Conservation (phyloP, 371 early-diverging fungal species). For the Gilbertella persicaria region DNA sequence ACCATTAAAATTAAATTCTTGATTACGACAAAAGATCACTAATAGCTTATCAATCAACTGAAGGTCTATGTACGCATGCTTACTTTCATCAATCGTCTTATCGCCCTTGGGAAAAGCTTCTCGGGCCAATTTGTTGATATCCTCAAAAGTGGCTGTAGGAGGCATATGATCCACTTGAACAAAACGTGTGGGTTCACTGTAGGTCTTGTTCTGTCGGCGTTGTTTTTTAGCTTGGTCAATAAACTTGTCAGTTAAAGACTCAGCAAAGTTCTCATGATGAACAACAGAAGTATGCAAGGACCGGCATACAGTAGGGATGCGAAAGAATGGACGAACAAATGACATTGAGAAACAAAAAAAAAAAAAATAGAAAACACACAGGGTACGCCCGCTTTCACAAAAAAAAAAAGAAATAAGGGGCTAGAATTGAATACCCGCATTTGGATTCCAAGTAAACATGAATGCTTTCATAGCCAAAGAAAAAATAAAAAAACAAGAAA, state of each 20-base stretch:
- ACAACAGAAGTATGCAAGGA: neutral
- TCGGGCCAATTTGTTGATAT: constrained; percentile 47
- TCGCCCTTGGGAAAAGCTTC: constrained; percentile 44
- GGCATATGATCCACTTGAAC: constrained; percentile 39
- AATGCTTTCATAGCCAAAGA: too few species aligned
- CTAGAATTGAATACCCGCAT: too few species aligned
- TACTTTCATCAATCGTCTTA: constrained; percentile 29
- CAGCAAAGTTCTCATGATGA: constrained; percentile 10
- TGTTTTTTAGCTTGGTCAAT: constrained; percentile 17
- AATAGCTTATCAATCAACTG: neutral
- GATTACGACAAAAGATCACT: constrained; percentile 44
- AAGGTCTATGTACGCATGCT: neutral
- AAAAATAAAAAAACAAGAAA: too few species aligned
- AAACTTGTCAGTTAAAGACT: constrained; percentile 16
- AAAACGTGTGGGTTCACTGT: constrained; percentile 29
- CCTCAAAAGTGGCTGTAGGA: constrained; percentile 41
- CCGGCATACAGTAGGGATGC: too few species aligned
- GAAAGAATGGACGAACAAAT: too few species aligned
- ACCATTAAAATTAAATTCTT: constrained; percentile 38
- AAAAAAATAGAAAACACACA: too few species aligned
- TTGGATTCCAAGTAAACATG: too few species aligned
- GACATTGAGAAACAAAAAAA: neutral
- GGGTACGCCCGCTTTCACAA: too few species aligned
- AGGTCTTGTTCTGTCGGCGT: neutral
- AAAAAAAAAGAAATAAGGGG: constrained; percentile 1